Conservation (phyloP, 2,329 filamentous ascomycete species). For the Coniosporium uncinatum region DNA sequence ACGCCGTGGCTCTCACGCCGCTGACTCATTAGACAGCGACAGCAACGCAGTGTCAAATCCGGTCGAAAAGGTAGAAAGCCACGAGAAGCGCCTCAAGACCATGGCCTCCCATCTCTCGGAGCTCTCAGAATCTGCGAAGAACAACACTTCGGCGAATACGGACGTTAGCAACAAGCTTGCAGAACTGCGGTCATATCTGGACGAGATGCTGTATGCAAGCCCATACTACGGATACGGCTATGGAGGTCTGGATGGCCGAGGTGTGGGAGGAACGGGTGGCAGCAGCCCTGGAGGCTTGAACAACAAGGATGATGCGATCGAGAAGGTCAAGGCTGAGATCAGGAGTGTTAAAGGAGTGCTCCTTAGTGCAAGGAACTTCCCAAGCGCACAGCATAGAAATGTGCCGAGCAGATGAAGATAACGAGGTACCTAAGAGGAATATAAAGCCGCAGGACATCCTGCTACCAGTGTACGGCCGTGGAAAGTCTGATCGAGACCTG, state of each 20-base stretch:
- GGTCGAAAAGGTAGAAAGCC: constrained; percentile 14
- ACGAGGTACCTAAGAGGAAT: no score
- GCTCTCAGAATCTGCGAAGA: constrained; percentile 40
- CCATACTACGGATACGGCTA: constrained; percentile 36
- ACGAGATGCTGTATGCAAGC: constrained; percentile 28
- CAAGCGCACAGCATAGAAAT: no score
- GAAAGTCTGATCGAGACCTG: no score
- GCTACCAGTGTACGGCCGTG: no score
- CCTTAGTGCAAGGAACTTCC: constrained; percentile 70
- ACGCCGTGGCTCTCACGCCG: constrained; percentile 21
- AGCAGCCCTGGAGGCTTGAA: constrained; percentile 36
- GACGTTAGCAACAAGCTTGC: constrained; percentile 42
- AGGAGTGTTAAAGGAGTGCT: constrained; percentile 75
- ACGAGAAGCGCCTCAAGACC: constrained; percentile 40
- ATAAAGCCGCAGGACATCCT: no score
- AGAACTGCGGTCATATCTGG: constrained; percentile 59
- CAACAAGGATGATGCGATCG: constrained; percentile 63
- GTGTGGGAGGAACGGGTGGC: constrained; percentile 23
- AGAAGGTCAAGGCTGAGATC: constrained; percentile 68
- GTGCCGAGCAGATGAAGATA: no score
- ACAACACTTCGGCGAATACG: constrained; percentile 43
- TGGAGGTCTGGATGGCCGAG: constrained; percentile 20
- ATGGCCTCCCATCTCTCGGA: constrained; percentile 45
- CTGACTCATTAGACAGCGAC: constrained; percentile 16
- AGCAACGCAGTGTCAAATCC: constrained; percentile 19